Base-by-base conservation (phyloP, 129 eudicot species). In the Cynara cardunculus region DNA sequence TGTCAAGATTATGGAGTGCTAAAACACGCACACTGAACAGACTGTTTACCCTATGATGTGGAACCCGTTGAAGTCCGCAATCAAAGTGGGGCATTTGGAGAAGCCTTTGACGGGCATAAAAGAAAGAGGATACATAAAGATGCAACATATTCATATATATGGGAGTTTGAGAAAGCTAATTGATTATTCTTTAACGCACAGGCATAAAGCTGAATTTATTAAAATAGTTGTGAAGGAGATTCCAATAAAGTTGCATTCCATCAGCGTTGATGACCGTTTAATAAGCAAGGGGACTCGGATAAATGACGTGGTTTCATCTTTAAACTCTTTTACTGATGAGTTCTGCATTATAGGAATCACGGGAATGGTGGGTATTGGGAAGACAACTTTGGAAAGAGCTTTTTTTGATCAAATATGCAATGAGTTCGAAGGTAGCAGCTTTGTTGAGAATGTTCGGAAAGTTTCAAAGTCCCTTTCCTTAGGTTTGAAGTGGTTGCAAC, bases 351-450 rank as follows among this genome's bases (percentile, higher is more conserved):
- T 77, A 3, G 82, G 86, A 12, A 77, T 78, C 22, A 11, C 37
- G 79, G 86, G 86, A 10, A 71, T 71, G 72, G 79, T 83, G 19
- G 83, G 83, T 4, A 49, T 24, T 21, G 86, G 86, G 16, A 83
- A 83, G 81, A 77, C 83, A 28, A 71, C 86, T 26, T 28, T 83
- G 69, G 86, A 79, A 0, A 37, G 61, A 61, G 78, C 86, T 21
- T 4, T 62, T 64, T 71, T 37, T 28, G 83, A 78, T 32, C 44
- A 32, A 72, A 14, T 78, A 18, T 65, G 12, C 7, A 0, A 25
- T 11, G 4, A 65, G 19, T 83, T 83, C 25, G 83, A 83, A 71
- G 79, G 75, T 39, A 78, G 18, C 12, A 66, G 79, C 72, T 65
- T 77, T 35, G 81, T 77, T 18, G 81, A 35, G 66, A 77, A 77